A percentile compares a stretch with the other conserved stretches of the same genome.
These are phyloP conservation scores for Fonsecaea erecta DNA, from an alignment of 2,329 filamentous ascomycete genomes.

Conservation along the genomic window DNA sequence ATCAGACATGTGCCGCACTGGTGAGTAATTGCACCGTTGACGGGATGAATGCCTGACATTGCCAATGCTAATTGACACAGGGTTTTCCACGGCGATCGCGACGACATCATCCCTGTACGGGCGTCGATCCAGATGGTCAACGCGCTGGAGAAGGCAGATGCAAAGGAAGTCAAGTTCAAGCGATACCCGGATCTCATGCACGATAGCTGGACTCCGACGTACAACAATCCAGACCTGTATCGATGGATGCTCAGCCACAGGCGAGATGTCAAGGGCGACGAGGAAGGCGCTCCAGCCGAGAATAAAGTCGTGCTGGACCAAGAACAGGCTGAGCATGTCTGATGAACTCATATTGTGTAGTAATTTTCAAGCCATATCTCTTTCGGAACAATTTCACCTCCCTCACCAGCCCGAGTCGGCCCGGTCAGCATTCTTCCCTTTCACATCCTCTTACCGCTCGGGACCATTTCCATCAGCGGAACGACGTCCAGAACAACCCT, in stretches of 20 bases:
- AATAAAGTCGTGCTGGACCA: slow-evolving; percentile 19
- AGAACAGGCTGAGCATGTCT: background rate
- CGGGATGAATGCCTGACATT: background rate
- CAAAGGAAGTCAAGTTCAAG: slow-evolving; percentile 21
- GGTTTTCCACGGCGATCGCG: slow-evolving; percentile 28
- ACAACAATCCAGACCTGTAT: slow-evolving; percentile 27
- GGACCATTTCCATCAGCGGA: background rate
- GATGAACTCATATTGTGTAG: background rate
- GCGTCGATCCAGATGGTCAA: slow-evolving; percentile 28
- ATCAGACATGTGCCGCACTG: slow-evolving; percentile 33
- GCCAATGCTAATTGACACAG: slow-evolving; percentile 11
- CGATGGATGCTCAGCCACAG: slow-evolving; percentile 27
- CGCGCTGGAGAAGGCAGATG: slow-evolving; percentile 20
- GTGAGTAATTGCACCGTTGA: slow-evolving; percentile 13
- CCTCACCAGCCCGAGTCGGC: background rate
- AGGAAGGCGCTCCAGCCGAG: slow-evolving; percentile 24
- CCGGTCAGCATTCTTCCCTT: background rate
- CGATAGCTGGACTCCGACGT: slow-evolving; percentile 29
- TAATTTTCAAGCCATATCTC: background rate
- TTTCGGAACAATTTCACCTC: background rate
- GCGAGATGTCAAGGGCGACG: slow-evolving; percentile 22
- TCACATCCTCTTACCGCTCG: background rate
- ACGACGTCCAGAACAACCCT: background rate
- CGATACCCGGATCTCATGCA: slow-evolving; percentile 29
- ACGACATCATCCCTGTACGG: slow-evolving; percentile 25